These are phyloP conservation scores for Zea luxurians DNA, from an alignment of 176 grass and related monocot genomes.

Conservation along the genomic window DNA sequence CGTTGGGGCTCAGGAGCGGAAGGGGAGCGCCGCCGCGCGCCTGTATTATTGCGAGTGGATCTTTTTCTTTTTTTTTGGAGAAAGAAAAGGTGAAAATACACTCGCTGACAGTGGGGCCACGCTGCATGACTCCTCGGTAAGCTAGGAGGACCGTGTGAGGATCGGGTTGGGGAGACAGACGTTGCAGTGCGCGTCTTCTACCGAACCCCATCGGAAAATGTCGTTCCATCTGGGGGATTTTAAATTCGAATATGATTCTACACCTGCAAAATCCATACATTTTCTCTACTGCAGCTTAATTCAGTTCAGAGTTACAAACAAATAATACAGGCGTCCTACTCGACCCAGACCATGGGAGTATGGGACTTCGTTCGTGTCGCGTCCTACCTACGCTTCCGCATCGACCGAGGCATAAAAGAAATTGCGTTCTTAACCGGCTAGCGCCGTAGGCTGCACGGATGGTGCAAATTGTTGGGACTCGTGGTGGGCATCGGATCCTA, in stretches of 20 bases:
- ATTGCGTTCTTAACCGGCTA: background rate
- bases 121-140: too few species aligned
- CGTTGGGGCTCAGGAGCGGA: constrained; percentile 50
- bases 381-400: background rate
- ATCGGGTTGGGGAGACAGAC: background rate
- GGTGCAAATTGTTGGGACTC: background rate
- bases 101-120: background rate
- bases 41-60: constrained; percentile 19
- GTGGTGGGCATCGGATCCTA: background rate
- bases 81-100: background rate
- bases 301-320: background rate
- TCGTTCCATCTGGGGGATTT: background rate
- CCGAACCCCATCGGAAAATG: background rate
- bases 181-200: constrained; percentile 23
- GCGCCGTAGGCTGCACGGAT: background rate
- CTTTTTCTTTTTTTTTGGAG: background rate
- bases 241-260: background rate
- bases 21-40: constrained; percentile 19
- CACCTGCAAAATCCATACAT: background rate
- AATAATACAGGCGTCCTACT: too few species aligned
- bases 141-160: background rate
- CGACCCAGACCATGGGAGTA: too few species aligned
- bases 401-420: background rate
- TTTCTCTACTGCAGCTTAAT: background rate
- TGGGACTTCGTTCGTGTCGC: background rate